Evolutionary conservation across 2,329 filamentous ascomycete genomes (phyloP), one percentile per base, ranked within the genome.

Genomic region (Beauveria pseudobassiana): DNA sequence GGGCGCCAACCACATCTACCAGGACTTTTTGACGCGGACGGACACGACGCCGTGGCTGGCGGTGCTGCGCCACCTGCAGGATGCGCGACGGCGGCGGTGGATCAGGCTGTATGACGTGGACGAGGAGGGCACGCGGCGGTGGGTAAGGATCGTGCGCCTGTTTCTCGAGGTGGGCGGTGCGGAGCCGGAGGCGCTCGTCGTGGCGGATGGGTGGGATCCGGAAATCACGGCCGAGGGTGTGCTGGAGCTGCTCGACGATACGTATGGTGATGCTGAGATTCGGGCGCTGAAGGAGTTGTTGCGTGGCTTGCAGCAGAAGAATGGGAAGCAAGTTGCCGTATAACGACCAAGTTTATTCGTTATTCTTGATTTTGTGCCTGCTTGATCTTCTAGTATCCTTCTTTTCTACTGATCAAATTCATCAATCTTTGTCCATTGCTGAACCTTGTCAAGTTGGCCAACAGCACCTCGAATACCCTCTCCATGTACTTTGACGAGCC

Each of bases 391-490:
- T 56, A 69, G 51, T 73, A 73, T 9, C 73, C 71, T 18, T 69
- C 65, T 59, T 69, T 74, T 40, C 73, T 69, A 52, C 73, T 74
- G 0, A 80, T 76, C 54, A 70, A 65, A 58, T 80, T 81, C 1
- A 75, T 74, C 34, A 79, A 63, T 18, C 70, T 67, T 65, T 66
- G 66, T 1, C 76, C 78, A 53, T 75, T 67, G 4, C 70, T 71
- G 38, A 79, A 24, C 28, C 73, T 66, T 50, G 68, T 65, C 45
- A 82, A 62, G 49, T 82, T 82, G 40, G 71, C 57, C 51, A 73
- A 70, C 54, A 81, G 62, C 6, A 82, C 78, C 5, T 71, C 74
- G 61, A 79, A 66, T 20, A 80, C 67, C 3, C 80, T 69, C 18
- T 73, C 70, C 51, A 67, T 69, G 55, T 81, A 81, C 9, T 69